phyloP scores from a whole-genome alignment of 768 basidiomycete species.

The Russula foetens region DNA sequence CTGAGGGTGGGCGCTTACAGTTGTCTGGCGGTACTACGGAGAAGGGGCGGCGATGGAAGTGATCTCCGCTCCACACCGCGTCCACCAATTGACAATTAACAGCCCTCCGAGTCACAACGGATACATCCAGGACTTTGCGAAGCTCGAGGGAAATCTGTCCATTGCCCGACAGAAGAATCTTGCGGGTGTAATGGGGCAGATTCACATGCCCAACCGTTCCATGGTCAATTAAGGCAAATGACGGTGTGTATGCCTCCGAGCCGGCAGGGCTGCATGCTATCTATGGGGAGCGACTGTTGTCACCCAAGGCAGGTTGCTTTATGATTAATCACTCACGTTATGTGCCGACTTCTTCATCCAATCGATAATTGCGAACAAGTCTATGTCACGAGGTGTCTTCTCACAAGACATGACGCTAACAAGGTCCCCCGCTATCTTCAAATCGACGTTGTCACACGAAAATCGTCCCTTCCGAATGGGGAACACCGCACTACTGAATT shows the following conservation, averaged over 20 bases:
- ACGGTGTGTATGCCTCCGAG: background rate
- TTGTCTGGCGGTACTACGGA: background rate
- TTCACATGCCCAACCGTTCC: background rate
- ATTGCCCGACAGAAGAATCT: background rate
- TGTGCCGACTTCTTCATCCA: background rate
- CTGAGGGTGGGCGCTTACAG: background rate
- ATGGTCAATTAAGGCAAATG: background rate
- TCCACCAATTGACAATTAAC: background rate
- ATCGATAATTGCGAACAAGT: background rate
- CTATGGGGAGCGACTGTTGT: background rate
- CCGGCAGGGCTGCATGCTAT: background rate
- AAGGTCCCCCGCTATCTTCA: slow-evolving; percentile 4
- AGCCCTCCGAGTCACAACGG: background rate
- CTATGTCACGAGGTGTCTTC: background rate
- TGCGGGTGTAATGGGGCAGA: background rate
- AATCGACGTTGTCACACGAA: background rate
- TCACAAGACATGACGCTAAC: background rate
- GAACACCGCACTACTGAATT: background rate
- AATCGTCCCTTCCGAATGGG: background rate
- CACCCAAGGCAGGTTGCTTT: background rate
- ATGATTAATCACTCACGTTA: background rate
- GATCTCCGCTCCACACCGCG: background rate
- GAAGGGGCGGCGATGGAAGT: background rate
- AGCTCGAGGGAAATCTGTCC: background rate
- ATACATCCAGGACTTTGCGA: background rate